A percentile compares a stretch with the other conserved stretches of the same genome.
Evolutionary conservation across 768 basidiomycete genomes (phyloP).

Genomic region (Russula foetens): DNA sequence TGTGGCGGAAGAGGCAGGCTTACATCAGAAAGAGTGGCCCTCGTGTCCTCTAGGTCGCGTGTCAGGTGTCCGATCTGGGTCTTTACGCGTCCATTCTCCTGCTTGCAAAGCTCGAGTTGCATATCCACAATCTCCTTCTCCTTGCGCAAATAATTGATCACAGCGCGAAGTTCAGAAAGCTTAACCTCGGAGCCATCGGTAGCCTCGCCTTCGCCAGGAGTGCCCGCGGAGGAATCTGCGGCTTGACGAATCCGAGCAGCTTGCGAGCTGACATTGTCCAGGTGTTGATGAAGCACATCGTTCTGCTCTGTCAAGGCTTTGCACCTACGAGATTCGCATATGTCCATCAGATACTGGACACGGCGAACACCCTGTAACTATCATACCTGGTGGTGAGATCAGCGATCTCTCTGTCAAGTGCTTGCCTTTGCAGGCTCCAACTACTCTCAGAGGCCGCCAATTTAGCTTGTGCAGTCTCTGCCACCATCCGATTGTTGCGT

Average conservation of each 20-base stretch:
- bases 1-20: constrained; percentile 15
- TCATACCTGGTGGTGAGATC: constrained; percentile 64
- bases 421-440: constrained; percentile 73
- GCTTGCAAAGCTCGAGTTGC: constrained; percentile 73
- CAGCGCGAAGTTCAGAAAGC: constrained; percentile 63
- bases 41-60: constrained; percentile 61
- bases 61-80: constrained; percentile 67
- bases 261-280: constrained; percentile 77
- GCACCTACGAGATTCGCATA: constrained; percentile 35
- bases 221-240: constrained; percentile 41
- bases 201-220: constrained; percentile 36
- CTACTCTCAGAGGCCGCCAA: constrained; percentile 62
- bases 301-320: constrained; percentile 75
- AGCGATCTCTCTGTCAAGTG: constrained; percentile 67
- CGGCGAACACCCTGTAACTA: not conserved
- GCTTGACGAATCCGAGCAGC: constrained; percentile 73
- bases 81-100: constrained; percentile 68
- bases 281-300: constrained; percentile 66
- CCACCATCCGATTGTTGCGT: constrained; percentile 50
- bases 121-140: constrained; percentile 92
- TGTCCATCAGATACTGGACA: not conserved
- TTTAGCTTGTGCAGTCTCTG: constrained; percentile 72
- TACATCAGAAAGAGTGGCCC: constrained; percentile 65
- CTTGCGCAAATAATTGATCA: constrained; percentile 75
- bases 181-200: constrained; percentile 52